Evolutionary conservation across 495 filamentous ascomycete genomes (phyloP).

Genomic region (Neurospora sp.): DNA sequence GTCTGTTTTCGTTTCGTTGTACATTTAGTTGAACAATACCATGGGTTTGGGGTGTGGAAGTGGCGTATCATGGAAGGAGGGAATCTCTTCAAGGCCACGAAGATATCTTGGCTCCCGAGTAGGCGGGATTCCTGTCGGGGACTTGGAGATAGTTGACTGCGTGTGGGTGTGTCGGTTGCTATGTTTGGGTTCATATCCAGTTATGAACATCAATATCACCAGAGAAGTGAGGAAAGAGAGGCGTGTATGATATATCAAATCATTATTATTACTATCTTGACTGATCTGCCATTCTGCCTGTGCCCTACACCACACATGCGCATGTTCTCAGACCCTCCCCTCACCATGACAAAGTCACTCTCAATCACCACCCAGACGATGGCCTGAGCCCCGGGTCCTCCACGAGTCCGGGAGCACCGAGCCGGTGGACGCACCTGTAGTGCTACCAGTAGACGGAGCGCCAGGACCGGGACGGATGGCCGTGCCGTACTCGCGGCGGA

Average conservation of each 20-base stretch:
- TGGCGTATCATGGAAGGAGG: background rate
- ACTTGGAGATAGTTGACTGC: constrained; percentile 1
- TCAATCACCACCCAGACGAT: constrained; percentile 50
- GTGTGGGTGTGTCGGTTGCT: background rate
- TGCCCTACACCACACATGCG: constrained; percentile 1
- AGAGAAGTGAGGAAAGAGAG: background rate
- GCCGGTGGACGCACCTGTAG: constrained; percentile 23
- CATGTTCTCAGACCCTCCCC: background rate
- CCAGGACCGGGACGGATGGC: constrained; percentile 31
- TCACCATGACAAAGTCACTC: background rate
- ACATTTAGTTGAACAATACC: background rate
- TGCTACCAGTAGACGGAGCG: constrained; percentile 23
- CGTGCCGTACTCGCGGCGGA: constrained; percentile 49
- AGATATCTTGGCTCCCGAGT: background rate
- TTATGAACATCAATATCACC: background rate
- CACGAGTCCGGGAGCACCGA: constrained; percentile 48
- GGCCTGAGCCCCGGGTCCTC: constrained; percentile 55
- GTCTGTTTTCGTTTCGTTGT: background rate
- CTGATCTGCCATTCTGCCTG: background rate
- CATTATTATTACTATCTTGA: background rate
- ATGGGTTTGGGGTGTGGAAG: background rate
- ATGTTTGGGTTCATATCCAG: background rate
- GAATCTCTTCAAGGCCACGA: background rate
- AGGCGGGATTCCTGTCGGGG: constrained; percentile 10
- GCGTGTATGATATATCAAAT: background rate